A percentile compares a stretch with the other conserved stretches of the same genome.
phyloP scores from a whole-genome alignment of 176 grass and related monocot genomes.

The Eleusine indica region DNA sequence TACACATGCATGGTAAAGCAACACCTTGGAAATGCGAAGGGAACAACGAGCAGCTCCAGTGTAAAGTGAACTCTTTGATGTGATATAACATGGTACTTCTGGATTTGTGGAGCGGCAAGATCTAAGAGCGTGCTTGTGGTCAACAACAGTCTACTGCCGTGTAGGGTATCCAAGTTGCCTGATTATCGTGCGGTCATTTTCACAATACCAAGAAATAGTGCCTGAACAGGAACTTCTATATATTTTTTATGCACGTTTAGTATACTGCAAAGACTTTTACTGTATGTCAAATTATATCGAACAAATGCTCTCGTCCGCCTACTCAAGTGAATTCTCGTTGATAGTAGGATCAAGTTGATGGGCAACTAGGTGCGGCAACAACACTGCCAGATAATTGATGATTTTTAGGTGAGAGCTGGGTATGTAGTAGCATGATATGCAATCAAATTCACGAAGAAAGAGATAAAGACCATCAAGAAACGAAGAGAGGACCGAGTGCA shows the following conservation, averaged over 20 bases:
- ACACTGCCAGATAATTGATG: background rate
- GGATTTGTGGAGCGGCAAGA: slow-evolving; percentile 34
- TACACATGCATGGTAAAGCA: slow-evolving; percentile 39
- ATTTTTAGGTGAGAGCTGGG: background rate
- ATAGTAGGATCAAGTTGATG: background rate
- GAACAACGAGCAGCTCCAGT: slow-evolving; percentile 30
- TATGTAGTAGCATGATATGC: background rate
- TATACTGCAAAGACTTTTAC: background rate
- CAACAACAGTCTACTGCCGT: background rate
- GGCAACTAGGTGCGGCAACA: background rate
- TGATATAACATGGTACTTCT: slow-evolving; percentile 47
- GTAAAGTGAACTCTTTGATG: slow-evolving; percentile 46
- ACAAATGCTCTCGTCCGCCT: background rate
- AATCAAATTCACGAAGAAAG: background rate
- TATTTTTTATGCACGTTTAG: background rate
- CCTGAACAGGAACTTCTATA: background rate
- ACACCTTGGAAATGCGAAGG: slow-evolving; percentile 24
- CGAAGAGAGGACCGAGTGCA: background rate
- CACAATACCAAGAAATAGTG: background rate
- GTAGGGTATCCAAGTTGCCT: slow-evolving; percentile 2
- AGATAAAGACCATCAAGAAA: background rate
- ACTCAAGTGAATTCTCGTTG: background rate
- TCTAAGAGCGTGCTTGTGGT: slow-evolving; percentile 20
- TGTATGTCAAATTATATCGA: background rate
- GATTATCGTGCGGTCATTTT: background rate